Evolutionary conservation across 1,284 basidiomycete species (phyloP).

Genomic region (Violaceomyces palustris): DNA sequence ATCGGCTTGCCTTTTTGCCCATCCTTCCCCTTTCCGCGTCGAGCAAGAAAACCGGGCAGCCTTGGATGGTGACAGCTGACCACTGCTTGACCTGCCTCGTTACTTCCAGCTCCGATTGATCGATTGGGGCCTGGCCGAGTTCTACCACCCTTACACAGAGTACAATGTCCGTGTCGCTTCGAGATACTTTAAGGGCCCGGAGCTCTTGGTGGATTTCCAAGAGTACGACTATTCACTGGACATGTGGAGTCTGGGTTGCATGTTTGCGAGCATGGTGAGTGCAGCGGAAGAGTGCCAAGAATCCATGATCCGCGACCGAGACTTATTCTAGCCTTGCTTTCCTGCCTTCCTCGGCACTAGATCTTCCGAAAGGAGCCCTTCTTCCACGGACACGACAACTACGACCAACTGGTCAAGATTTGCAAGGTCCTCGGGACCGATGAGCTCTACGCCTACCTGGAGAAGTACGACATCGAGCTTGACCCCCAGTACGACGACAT

Average conservation of each 20-base stretch:
- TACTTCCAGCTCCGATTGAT: constrained; percentile 91
- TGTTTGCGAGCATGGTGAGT: constrained; percentile 75
- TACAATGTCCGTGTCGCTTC: constrained; percentile 98
- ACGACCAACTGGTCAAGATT: constrained; percentile 97
- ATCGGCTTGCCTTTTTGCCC: not conserved
- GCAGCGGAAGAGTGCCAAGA: too few relatives aligned
- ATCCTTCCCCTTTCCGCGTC: too few relatives aligned
- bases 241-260: constrained; percentile 98
- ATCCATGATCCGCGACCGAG: not conserved
- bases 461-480: constrained; percentile 64
- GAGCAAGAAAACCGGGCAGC: too few relatives aligned
- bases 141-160: constrained; percentile 94
- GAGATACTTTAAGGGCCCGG: constrained; percentile 96
- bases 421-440: constrained; percentile 96
- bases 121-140: constrained; percentile 98
- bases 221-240: constrained; percentile 86
- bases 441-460: constrained; percentile 69
- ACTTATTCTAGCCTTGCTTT: not conserved
- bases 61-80: too few relatives aligned
- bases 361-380: constrained; percentile 99
- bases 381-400: constrained; percentile 99
- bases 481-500: constrained; percentile 53
- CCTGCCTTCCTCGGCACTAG: constrained; percentile 50
- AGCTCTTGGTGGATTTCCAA: constrained; percentile 94
- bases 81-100: too few relatives aligned